Conservation (phyloP, 768 basidiomycete species). For the Russula griseocarnosa region DNA sequence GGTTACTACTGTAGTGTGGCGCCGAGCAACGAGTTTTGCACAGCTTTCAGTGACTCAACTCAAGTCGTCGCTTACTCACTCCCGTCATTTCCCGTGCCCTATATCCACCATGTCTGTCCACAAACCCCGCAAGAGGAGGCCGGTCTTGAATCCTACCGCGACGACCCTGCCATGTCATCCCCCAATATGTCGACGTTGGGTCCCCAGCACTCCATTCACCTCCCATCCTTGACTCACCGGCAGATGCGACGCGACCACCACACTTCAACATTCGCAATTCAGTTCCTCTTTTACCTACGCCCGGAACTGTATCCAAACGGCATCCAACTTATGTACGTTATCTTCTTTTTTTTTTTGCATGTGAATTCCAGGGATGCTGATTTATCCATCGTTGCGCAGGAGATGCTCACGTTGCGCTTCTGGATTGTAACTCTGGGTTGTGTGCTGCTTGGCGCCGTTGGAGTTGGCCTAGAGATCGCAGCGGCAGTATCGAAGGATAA, state of each 20-base stretch:
- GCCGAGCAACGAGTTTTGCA: too few relatives aligned
- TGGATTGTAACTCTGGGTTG: conserved; percentile 16
- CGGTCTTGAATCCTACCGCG: background rate
- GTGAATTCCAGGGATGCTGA: too few relatives aligned
- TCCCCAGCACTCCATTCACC: conserved; percentile 1
- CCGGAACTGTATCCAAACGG: conserved; percentile 14
- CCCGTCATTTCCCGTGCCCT: background rate
- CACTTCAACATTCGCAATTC: conserved; percentile 11
- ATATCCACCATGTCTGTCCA: background rate
- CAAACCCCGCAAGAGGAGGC: background rate
- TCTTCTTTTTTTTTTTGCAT: background rate
- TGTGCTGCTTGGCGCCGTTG: background rate
- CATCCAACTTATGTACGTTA: conserved; percentile 18
- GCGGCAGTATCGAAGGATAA: conserved; percentile 10
- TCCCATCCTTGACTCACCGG: background rate
- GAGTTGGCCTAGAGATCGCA: conserved; percentile 22
- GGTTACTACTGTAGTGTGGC: too few relatives aligned
- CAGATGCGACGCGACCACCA: background rate
- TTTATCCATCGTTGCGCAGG: conserved; percentile 3
- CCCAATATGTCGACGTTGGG: background rate
- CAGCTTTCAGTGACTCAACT: too few relatives aligned
- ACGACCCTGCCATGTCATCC: background rate
- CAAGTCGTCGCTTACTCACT: too few relatives aligned
- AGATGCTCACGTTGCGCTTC: conserved; percentile 4
- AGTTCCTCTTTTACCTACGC: conserved; percentile 16